Conservation (phyloP, 148 eudicot genomes). For the Rhododendron ferrugineum region DNA sequence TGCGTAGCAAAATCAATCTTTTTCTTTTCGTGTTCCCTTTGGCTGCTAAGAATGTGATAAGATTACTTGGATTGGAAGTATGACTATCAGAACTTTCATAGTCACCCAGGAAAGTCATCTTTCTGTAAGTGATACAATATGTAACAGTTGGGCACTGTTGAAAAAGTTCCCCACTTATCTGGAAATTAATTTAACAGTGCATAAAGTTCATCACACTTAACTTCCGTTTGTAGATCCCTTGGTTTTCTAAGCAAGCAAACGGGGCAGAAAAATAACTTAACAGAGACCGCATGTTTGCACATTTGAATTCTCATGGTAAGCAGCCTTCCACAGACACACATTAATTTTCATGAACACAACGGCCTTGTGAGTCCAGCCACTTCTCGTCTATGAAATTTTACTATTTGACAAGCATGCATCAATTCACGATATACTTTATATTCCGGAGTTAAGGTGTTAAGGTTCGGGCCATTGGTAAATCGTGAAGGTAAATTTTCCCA, state of each 20-base stretch:
- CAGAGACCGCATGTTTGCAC: not conserved
- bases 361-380: not conserved
- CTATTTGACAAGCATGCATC: not conserved
- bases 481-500: not conserved
- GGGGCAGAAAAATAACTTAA: not conserved
- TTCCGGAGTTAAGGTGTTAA: not conserved
- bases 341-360: not conserved
- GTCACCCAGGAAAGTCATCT: not conserved
- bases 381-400: not conserved
- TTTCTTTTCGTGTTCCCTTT: not conserved
- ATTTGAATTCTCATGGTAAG: not conserved
- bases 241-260: not conserved
- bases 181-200: not conserved
- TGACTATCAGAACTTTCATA: not conserved
- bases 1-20: not conserved
- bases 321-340: not conserved
- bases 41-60: not conserved
- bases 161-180: not conserved
- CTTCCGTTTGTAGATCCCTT: not conserved
- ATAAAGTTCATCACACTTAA: not conserved
- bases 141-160: not conserved
- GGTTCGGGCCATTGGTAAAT: not conserved
- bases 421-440: not conserved
- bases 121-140: not conserved
- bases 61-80: not conserved